These are phyloP conservation scores for Hydnomerulius pinastri DNA, from an alignment of 768 basidiomycete genomes.

Conservation along the genomic window DNA sequence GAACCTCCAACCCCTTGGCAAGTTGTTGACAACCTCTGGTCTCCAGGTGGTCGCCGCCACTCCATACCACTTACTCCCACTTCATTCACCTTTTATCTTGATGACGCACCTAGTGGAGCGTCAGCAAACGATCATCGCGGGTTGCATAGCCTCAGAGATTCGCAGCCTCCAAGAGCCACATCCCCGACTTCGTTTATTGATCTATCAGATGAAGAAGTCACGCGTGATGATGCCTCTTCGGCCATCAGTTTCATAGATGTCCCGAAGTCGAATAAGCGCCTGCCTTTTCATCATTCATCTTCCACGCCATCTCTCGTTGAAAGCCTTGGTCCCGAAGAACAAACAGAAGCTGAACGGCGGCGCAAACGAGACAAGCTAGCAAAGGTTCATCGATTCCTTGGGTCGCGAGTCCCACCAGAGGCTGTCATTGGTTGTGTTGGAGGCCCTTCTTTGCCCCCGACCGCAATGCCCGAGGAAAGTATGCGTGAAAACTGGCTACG, in stretches of 20 bases:
- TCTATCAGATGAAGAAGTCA: conserved; percentile 62
- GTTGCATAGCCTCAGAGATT: conserved; percentile 12
- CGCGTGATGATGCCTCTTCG: conserved; percentile 33
- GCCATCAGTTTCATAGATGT: conserved; percentile 31
- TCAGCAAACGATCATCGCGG: conserved; percentile 3
- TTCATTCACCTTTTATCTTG: conserved; percentile 36
- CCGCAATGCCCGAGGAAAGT: conserved; percentile 30
- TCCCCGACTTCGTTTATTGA: conserved; percentile 57
- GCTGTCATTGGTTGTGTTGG: conserved; percentile 57
- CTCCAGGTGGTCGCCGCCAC: conserved; percentile 45
- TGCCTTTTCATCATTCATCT: conserved; percentile 34
- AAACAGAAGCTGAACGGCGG: conserved; percentile 61
- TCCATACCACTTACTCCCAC: conserved; percentile 57
- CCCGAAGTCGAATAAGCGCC: conserved; percentile 24
- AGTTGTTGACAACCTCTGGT: conserved; percentile 31
- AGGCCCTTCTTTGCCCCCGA: conserved; percentile 34
- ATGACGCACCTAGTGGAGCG: conserved; percentile 7
- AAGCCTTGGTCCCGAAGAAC: conserved; percentile 51
- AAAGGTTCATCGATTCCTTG: conserved; percentile 82
- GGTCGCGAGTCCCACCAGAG: conserved; percentile 74
- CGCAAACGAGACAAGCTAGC: conserved; percentile 77
- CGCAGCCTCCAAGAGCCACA: conserved; percentile 10
- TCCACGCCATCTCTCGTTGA: conserved; percentile 51
- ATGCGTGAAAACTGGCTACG: conserved; percentile 44
- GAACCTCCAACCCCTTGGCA: conserved; percentile 36